Evolutionary conservation across 23 red algal species (phyloP).

Genomic region (Gracilaria caudata): DNA sequence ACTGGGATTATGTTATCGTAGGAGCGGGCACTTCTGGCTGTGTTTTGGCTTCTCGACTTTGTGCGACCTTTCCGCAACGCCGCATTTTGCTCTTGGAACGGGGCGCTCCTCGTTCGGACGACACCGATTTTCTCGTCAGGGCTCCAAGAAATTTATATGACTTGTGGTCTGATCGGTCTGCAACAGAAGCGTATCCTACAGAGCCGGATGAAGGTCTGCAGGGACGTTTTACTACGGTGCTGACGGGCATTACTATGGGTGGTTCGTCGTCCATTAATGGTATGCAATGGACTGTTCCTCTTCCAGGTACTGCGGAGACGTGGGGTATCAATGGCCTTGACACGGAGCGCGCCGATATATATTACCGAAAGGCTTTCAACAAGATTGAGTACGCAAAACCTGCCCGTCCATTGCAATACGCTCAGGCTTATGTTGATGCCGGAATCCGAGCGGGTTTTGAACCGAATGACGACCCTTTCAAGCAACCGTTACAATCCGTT

Average conservation of each 20-base stretch:
- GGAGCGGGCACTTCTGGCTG: slow-evolving; percentile 74
- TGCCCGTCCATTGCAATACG: slow-evolving; percentile 21
- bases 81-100: slow-evolving; percentile 52
- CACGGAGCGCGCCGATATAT: slow-evolving; percentile 14
- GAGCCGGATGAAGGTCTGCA: slow-evolving; percentile 23
- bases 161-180: slow-evolving; percentile 34
- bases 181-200: slow-evolving; percentile 11
- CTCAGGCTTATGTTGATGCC: slow-evolving; percentile 44
- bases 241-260: slow-evolving; percentile 54
- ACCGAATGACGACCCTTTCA: slow-evolving; percentile 3
- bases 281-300: slow-evolving; percentile 61
- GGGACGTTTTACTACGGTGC: slow-evolving; percentile 14
- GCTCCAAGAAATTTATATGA: slow-evolving; percentile 19
- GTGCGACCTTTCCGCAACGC: slow-evolving; percentile 26
- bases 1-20: slow-evolving; percentile 62
- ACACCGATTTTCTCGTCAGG: slow-evolving; percentile 39
- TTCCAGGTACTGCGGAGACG: slow-evolving; percentile 14
- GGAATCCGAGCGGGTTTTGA: slow-evolving; percentile 37
- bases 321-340: slow-evolving; percentile 58
- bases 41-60: slow-evolving; percentile 46
- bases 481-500: background rate
- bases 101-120: slow-evolving; percentile 23
- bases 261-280: slow-evolving; percentile 70
- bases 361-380: slow-evolving; percentile 38
- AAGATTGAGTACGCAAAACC: slow-evolving; percentile 15